phyloP scores from a whole-genome alignment of 352 stramenopile species.

The Phytopythium boreale region DNA sequence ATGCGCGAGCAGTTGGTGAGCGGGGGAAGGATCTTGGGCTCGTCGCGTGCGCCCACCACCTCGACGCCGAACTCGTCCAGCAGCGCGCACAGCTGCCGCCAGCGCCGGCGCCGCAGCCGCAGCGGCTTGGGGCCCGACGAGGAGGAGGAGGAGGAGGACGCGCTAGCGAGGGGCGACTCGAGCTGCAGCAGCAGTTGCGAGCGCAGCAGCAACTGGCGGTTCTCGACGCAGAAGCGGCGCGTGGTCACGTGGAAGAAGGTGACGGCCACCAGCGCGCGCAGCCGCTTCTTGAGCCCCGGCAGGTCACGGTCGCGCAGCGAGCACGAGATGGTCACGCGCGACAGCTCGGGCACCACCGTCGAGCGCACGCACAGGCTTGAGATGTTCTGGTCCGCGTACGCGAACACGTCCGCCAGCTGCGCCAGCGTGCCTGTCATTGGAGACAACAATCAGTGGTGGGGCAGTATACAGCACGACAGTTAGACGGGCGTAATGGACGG shows the following conservation, averaged over 20 bases:
- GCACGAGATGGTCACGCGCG: constrained; percentile 72
- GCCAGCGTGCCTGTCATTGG: constrained; percentile 32
- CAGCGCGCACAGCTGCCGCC: constrained; percentile 12
- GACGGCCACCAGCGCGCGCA: constrained; percentile 59
- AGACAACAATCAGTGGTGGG: no score
- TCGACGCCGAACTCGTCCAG: constrained; percentile 35
- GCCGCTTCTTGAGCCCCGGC: constrained; percentile 47
- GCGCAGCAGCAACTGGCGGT: constrained; percentile 59
- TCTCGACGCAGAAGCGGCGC: constrained; percentile 55
- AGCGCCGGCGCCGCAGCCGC: constrained; percentile 9
- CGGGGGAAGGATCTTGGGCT: constrained; percentile 16
- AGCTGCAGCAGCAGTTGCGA: constrained; percentile 58
- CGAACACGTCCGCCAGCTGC: constrained; percentile 69
- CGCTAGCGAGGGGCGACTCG: constrained; percentile 8
- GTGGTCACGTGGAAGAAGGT: constrained; percentile 82
- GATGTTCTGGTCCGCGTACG: constrained; percentile 71
- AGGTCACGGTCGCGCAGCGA: constrained; percentile 50
- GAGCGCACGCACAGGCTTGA: constrained; percentile 66
- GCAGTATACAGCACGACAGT: no score
- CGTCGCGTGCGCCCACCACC: constrained; percentile 20
- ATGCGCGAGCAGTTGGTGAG: constrained; percentile 6
- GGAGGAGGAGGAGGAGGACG: no score
- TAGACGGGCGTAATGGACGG: neutral
- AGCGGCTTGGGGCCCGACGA: constrained; percentile 9
- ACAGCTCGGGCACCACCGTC: constrained; percentile 72